Base-by-base conservation (phyloP, 768 basidiomycete genomes). In the Suillus bovinus region DNA sequence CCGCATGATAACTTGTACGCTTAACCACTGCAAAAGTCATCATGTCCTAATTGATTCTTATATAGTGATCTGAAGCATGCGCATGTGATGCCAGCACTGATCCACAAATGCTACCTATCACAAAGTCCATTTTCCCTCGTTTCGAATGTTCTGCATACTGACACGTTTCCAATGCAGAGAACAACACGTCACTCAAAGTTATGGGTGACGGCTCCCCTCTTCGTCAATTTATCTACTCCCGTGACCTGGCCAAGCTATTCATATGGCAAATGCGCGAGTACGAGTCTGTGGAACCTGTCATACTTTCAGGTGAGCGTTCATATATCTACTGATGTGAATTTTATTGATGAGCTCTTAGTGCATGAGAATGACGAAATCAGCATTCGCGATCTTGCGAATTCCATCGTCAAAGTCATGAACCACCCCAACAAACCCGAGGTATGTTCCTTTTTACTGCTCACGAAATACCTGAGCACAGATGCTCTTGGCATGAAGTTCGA, bases 221-320 rank as follows among this genome's bases (percentile, higher is more conserved):
- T 39, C 86, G 96, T n/a, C 96, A 98, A 74, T 98, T 98, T 74
- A 96, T 97, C 76, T 98, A 94, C 78, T 97, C 96, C n/a, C 81
- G 86, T 55, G 95, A 99, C 77, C 87, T 98, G 55, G 96, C 95
- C 49, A 96, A 93, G 75, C 81, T 96, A 61, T 96, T 97, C 81
- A 90, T 97, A 71, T 95, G 93, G 94, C 86, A 87, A 81, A 76
- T 96, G 66, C 82, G 92, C 50, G 90, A 96, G 71, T 97, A 99
- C 73, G 84, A 95, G 58, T 89, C 93, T 68, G 90, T 96, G 57
- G 94, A 96, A 67, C 96, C 96, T 6, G 78, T 98, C 73, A 98
- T 97, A 68, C 83, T 98, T 20, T 95, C 93, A 6, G 91, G 93
- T 90, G 66, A 24, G 77, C 68, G 34, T 59, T 24, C 16, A 17